Base-by-base conservation (phyloP, 768 basidiomycete species). In the Mycena crocata region DNA sequence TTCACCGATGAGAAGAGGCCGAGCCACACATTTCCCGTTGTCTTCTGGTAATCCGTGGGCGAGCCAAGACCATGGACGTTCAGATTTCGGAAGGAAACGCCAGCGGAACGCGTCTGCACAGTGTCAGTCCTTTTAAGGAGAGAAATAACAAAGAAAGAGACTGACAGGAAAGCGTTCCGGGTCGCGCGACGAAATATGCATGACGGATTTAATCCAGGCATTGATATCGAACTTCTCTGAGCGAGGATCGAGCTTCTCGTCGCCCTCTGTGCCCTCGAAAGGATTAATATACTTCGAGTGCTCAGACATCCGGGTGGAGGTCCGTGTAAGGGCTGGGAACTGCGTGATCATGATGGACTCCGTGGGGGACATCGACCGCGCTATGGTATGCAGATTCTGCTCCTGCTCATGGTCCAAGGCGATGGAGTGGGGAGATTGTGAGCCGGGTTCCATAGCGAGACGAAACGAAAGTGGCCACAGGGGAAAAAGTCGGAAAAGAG, bases 21-120 rank as follows among this genome's bases (percentile, higher is more conserved):
- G 54, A 76, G 46, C 49, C 71, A 72, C 12, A 79, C 58, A 67
- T 82, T 84, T 19, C 74, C 76, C 28, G 82, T 78, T 1, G 81
- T 83, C 63, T 80, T 80, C 66, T 84, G 83, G 73, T 81, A 82
- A 61, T 83, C 83, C 0, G 77, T 74, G 0, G 75, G 70, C 26
- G 62, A 69, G 24, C 76, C 76, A 42, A 71, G 73, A 12, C 79
- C 79, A 55, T 75, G 71, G 10, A 77, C 79, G 35, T 73, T 76
- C 32, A 84, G 75, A 58, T 81, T 74, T 19, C 68, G 67, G 73
- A 80, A 83, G 19, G 79, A 72, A 52, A 84, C 73, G 64, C 82
- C 83, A 17, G 79, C 74, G 21, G 73, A 75, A 55, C 69, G 51
- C 5, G n/a, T 24, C 68, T 69, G 24, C 50, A 5, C 3, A 14